Base-by-base conservation (phyloP, 139 green algal species). In the Tetradesmus obliquus region DNA sequence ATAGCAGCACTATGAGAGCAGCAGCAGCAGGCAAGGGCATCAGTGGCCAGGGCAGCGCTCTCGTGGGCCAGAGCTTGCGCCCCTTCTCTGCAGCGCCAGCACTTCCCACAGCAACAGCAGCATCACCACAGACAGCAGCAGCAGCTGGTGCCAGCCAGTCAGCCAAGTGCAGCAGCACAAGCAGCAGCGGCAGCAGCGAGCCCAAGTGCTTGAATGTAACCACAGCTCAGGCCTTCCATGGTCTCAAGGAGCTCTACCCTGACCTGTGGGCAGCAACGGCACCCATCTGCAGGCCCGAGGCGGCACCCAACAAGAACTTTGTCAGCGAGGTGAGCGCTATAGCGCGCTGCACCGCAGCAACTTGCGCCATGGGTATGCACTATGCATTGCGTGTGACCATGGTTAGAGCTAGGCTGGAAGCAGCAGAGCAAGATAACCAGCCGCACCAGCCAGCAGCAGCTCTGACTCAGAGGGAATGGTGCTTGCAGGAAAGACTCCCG, bases 301-400 rank as follows among this genome's bases (percentile, higher is more conserved):
- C 88, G 10, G 88, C 88, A 17, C 88, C 88, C 58, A 91, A 91
- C 79, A 91, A 87, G 79, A 87, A 87, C 57, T 91, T 91, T 74
- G 55, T 91, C 58, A 91, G 88, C 19, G 79, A 87, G 17, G 54
- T 55, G 80, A 20, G 79, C 9, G 79, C 79, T n/a, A 13, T n/a
- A 13, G 24, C 20, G 7, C 20, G 79, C 79, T 7, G 79, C n/a
- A 32, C 1, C 8, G 13, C 22, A 84, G 79, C n/a, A 13, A 20
- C 10, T 20, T 82, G 74, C 32, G 19, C 74, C 7, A 8, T 24
- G 79, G 9, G 24, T 55, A 8, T 55, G 79, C 8, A 8, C 79
- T 13, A 7, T 6, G n/a, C n/a, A n/a, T 7, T 17, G 13, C 66
- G 32, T 45, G 32, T 45, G 32, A 45, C 32, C 32, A 45, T 45